phyloP scores from a whole-genome alignment of 495 filamentous ascomycete genomes.

The Aspergillus coremiiformis region DNA sequence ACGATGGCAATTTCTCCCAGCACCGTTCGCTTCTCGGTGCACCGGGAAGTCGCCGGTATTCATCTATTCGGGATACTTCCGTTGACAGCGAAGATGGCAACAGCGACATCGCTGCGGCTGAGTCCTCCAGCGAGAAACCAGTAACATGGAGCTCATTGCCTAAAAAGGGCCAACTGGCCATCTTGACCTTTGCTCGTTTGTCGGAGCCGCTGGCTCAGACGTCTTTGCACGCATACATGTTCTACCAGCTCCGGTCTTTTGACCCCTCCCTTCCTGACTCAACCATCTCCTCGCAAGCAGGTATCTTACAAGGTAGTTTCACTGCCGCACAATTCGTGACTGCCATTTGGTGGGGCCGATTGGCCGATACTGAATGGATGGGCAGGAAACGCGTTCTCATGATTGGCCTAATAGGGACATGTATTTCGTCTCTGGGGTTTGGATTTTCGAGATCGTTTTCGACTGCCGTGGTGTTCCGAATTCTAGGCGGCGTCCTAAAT shows the following conservation, averaged over 20 bases:
- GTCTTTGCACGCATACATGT: conserved; percentile 67
- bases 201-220: conserved; percentile 77
- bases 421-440: conserved; percentile 66
- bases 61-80: conserved; percentile 11
- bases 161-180: conserved; percentile 63
- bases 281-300: conserved; percentile 67
- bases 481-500: conserved; percentile 68
- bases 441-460: conserved; percentile 66
- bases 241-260: conserved; percentile 65
- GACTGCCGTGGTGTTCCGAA: conserved; percentile 61
- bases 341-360: conserved; percentile 70
- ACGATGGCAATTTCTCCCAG: conserved; percentile 5
- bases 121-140: conserved; percentile 26
- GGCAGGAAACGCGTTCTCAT: conserved; percentile 73
- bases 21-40: conserved; percentile 9
- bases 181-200: conserved; percentile 66
- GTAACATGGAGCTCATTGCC: conserved; percentile 66
- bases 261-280: conserved; percentile 55
- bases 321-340: conserved; percentile 73
- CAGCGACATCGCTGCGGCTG: conserved; percentile 1
- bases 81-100: conserved; percentile 13
- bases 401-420: conserved; percentile 66
- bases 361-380: conserved; percentile 60
- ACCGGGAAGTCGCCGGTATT: conserved; percentile 12
- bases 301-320: conserved; percentile 66